Evolutionary conservation across 345 rosid species (phyloP).

Genomic region (Aquilaria malaccensis): DNA sequence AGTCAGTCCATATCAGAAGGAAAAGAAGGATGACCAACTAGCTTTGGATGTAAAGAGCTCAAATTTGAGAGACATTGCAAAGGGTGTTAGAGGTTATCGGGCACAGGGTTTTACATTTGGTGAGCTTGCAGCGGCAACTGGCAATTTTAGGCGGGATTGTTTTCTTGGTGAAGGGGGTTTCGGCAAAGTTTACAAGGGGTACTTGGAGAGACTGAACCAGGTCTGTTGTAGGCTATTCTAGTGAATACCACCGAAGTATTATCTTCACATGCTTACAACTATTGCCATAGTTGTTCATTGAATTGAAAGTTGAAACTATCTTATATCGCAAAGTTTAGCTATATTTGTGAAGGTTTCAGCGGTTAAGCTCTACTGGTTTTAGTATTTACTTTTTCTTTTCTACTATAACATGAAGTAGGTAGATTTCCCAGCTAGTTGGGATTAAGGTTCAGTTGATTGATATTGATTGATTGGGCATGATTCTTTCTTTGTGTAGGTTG

Average conservation of each 20-base stretch:
- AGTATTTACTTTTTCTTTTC: too few relatives aligned
- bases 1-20: slow-evolving; percentile 31
- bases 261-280: too few relatives aligned
- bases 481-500: slow-evolving; percentile 37
- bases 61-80: slow-evolving; percentile 32
- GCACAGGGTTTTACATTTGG: slow-evolving; percentile 49
- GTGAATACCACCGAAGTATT: too few relatives aligned
- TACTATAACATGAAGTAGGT: too few relatives aligned
- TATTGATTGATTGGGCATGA: too few relatives aligned
- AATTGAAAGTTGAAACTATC: too few relatives aligned
- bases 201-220: slow-evolving; percentile 45
- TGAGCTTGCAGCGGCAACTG: slow-evolving; percentile 58
- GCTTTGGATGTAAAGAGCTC: slow-evolving; percentile 38
- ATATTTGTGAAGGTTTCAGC: too few relatives aligned
- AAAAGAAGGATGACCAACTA: slow-evolving; percentile 33
- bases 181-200: slow-evolving; percentile 74
- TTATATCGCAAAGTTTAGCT: too few relatives aligned
- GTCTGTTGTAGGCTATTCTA: slow-evolving; percentile 19
- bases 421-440: too few relatives aligned
- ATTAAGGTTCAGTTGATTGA: too few relatives aligned
- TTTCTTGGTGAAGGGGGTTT: slow-evolving; percentile 90
- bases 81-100: slow-evolving; percentile 26
- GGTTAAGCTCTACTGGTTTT: too few relatives aligned
- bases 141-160: slow-evolving; percentile 54
- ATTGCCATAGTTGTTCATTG: too few relatives aligned